Conservation (phyloP, 78 protist species). For the Chrysochromulina parva region DNA sequence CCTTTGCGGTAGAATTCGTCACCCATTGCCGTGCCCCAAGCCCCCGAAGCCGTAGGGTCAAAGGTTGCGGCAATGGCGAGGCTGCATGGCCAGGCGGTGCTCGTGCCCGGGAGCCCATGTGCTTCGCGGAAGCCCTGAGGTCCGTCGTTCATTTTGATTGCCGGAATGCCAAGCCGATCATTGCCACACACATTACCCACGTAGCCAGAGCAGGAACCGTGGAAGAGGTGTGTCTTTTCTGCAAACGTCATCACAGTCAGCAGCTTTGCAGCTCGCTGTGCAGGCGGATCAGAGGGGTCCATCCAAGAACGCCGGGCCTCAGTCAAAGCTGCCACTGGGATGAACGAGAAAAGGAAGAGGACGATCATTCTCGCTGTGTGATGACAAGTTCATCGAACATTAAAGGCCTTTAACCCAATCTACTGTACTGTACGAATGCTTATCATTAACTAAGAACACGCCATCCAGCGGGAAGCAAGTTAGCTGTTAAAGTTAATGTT, state of each 20-base stretch:
- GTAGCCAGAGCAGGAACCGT: conserved; percentile 22
- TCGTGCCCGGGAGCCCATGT: not conserved
- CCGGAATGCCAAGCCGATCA: conserved; percentile 33
- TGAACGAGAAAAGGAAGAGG: too few species aligned
- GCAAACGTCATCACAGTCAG: not conserved
- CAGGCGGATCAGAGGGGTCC: not conserved
- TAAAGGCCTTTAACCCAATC: too few species aligned
- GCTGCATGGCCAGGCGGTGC: conserved; percentile 35
- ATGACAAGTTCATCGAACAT: too few species aligned
- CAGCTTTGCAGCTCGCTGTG: not conserved
- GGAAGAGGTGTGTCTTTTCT: not conserved
- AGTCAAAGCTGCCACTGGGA: too few species aligned
- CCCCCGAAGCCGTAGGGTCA: not conserved
- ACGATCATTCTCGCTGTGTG: too few species aligned
- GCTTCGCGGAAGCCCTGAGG: conserved; percentile 47
- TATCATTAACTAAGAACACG: too few species aligned
- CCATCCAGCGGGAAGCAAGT: too few species aligned
- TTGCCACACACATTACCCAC: conserved; percentile 29
- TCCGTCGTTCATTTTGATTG: conserved; percentile 45
- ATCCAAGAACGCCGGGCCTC: not conserved
- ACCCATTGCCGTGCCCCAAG: conserved; percentile 46
- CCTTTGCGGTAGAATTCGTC: conserved; percentile 14
- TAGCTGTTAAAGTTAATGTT: too few species aligned
- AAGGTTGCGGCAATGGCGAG: conserved; percentile 44
- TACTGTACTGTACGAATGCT: too few species aligned